Evolutionary conservation across 352 stramenopile genomes (phyloP).

Genomic region (Globisporangium canariense): DNA sequence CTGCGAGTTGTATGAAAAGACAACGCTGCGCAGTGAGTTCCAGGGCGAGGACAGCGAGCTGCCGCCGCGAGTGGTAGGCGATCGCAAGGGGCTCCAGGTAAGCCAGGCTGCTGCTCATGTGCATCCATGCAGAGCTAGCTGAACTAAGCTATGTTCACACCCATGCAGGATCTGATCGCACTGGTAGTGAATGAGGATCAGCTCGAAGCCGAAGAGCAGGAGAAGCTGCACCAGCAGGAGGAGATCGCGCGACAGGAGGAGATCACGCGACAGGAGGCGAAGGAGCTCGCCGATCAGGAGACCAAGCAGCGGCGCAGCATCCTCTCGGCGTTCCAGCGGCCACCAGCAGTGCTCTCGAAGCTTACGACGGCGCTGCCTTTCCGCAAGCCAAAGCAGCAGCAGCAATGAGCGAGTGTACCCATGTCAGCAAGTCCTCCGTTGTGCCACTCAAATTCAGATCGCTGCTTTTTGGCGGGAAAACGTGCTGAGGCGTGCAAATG

Average conservation of each 20-base stretch:
- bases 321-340: conserved; percentile 22
- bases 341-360: conserved; percentile 10
- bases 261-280: conserved; percentile 13
- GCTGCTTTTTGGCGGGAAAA: conserved; percentile 9
- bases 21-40: conserved; percentile 26
- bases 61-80: conserved; percentile 29
- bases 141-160: neutral
- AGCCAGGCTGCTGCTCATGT: neutral
- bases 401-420: conserved; percentile 6
- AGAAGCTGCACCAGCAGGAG: conserved; percentile 22
- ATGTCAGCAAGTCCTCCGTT: conserved; percentile 1
- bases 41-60: conserved; percentile 15
- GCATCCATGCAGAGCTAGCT: neutral
- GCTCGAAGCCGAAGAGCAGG: conserved; percentile 40
- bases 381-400: neutral
- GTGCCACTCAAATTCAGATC: neutral
- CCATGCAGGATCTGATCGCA: conserved; percentile 44
- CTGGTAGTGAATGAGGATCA: conserved; percentile 42
- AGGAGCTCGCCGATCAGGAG: conserved; percentile 17
- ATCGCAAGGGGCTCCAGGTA: conserved; percentile 58
- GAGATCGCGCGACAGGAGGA: conserved; percentile 3
- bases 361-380: conserved; percentile 14
- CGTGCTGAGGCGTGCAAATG: neutral
- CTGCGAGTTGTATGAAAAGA: conserved; percentile 71
- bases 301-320: conserved; percentile 16